Base-by-base conservation (phyloP, 1,284 basidiomycete genomes). In the Fomitopsis schrenkii region DNA sequence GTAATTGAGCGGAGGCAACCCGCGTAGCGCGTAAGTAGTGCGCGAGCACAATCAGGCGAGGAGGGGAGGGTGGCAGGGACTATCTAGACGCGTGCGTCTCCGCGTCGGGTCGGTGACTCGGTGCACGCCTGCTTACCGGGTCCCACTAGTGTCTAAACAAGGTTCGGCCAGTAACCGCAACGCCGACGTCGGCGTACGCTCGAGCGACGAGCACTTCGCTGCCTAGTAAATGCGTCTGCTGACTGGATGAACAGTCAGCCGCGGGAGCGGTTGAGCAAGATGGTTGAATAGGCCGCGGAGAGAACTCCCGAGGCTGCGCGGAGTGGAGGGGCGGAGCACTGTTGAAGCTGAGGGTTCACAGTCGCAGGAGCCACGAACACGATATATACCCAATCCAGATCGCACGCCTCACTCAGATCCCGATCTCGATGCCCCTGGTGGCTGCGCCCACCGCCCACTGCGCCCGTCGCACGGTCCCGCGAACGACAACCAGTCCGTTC, bases 81-180 rank as follows among this genome's bases (percentile, higher is more conserved):
- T 54, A 54, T 54, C 52, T 54, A 54, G 52, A 17, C 52, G 52
- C 52, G 35, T 38, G 35, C n/a, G 48, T 53, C 33, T 54, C 30
- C 33, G 35, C 22, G 45, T 26, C 48, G 30, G 26, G 48, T 30
- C 28, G 26, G n/a, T n/a, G n/a, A n/a, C n/a, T n/a, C n/a, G n/a
- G 14, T 40, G 38, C 38, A 33, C 48, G 12, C 12, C 28, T 22
- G 17, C 42, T 45, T 45, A 45, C 42, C 42, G 42, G 14, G 50
- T 33, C n/a, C 52, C 26, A 42, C 46, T 28, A 36, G 52, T 54
- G 52, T 54, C 52, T 54, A 38, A 54, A 54, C 52, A 54, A 54
- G 52, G 52, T 54, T 54, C 52, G 28, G 48, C 48, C 19, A 15
- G 14, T 5, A 28, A 17, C 10, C 17, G 46, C 46, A 22, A 4